Percentiles rank a stretch among this genome's conserved stretches.
Conservation (phyloP, 2,329 filamentous ascomycete species). For the Pseudocercospora pini-densiflorae region DNA sequence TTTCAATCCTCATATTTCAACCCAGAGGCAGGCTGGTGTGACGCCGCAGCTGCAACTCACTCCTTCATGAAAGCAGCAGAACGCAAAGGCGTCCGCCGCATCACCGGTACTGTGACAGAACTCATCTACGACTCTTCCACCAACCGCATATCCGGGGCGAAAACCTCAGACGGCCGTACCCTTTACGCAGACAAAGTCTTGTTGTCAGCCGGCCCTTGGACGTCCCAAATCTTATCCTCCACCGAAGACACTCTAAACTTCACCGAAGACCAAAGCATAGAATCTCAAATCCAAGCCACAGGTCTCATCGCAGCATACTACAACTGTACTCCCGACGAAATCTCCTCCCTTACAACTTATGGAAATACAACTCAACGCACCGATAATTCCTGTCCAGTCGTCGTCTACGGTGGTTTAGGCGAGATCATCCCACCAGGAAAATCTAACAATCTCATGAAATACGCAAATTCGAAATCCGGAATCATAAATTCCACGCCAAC, state of each 20-base stretch:
- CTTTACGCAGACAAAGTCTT: constrained; percentile 60
- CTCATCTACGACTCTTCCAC: constrained; percentile 46
- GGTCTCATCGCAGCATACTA: constrained; percentile 65
- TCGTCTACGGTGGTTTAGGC: constrained; percentile 54
- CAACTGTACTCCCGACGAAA: constrained; percentile 56
- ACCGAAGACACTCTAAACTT: constrained; percentile 50
- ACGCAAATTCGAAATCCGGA: constrained; percentile 61
- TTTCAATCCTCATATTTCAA: constrained; percentile 55
- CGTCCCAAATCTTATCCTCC: constrained; percentile 57
- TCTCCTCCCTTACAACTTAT: constrained; percentile 48
- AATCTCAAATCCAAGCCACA: constrained; percentile 62
- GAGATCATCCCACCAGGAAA: constrained; percentile 56
- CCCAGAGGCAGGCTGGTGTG: constrained; percentile 59
- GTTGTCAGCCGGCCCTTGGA: constrained; percentile 62
- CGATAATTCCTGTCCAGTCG: constrained; percentile 52
- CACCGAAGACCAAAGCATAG: constrained; percentile 52
- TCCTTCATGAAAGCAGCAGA: constrained; percentile 52
- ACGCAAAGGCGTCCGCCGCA: constrained; percentile 52
- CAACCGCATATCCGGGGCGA: constrained; percentile 51
- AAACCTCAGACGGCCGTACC: constrained; percentile 51
- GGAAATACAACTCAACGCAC: neutral
- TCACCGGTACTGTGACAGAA: constrained; percentile 50
- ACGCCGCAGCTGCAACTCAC: constrained; percentile 53
- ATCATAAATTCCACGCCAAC: constrained; percentile 60
- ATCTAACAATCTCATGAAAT: constrained; percentile 59